Percentiles rank a stretch among this genome's conserved stretches.
Evolutionary conservation across 305 asterid genomes (phyloP).

Genomic region (Nicotiana rustica): DNA sequence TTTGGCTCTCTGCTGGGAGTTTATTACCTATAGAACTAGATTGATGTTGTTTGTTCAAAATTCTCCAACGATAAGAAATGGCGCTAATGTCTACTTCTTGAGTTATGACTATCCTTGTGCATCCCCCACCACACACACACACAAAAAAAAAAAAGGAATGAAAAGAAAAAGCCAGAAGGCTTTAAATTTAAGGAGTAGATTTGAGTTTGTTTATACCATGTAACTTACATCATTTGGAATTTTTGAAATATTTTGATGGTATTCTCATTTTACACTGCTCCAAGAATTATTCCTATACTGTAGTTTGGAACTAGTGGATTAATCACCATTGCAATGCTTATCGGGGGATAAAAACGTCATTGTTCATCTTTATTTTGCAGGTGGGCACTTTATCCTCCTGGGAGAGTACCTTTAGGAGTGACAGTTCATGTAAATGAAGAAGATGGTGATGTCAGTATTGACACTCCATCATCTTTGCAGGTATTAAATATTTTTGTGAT

Average conservation of each 20-base stretch:
- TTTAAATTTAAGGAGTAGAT: conserved; percentile 23
- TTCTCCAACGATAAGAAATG: neutral
- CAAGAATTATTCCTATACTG: conserved; percentile 3
- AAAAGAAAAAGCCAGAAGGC: neutral
- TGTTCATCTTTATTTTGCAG: conserved; percentile 43
- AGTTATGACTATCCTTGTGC: neutral
- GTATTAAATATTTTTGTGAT: conserved; percentile 47
- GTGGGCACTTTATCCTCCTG: conserved; percentile 99
- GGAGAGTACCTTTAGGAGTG: conserved; percentile 96
- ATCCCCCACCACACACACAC: neutral
- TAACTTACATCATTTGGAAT: no score
- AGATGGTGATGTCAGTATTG: conserved; percentile 95
- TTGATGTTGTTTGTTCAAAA: conserved; percentile 24
- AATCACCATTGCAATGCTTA: neutral
- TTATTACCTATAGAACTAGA: conserved; percentile 12
- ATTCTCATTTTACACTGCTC: neutral
- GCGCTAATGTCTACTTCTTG: conserved; percentile 17
- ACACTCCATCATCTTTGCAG: conserved; percentile 93
- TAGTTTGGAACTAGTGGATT: conserved; percentile 5
- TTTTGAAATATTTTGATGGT: neutral
- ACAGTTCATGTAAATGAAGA: conserved; percentile 97
- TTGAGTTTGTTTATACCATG: conserved; percentile 20
- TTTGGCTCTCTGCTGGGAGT: conserved; percentile 1
- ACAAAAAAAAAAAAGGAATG: neutral
- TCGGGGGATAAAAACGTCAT: neutral